These are phyloP conservation scores for Podospora pseudopauciseta DNA, from an alignment of 495 filamentous ascomycete species.

Conservation along the genomic window DNA sequence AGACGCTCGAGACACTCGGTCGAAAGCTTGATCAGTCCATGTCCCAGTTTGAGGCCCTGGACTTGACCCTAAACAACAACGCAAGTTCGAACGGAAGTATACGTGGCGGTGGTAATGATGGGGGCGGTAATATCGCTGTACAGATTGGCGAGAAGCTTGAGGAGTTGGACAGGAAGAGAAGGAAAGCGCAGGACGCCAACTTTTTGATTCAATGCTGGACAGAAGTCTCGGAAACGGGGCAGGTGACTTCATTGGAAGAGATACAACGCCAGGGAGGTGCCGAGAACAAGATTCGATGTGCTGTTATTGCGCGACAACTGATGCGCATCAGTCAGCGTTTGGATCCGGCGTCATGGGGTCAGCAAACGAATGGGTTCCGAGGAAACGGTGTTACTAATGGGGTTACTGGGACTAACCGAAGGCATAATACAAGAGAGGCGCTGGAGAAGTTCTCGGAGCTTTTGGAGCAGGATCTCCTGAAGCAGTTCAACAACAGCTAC, in stretches of 20 bases:
- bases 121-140: constrained; percentile 80
- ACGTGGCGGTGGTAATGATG: constrained; percentile 57
- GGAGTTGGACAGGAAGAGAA: constrained; percentile 86
- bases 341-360: constrained; percentile 68
- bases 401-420: constrained; percentile 37
- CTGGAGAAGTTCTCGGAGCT: constrained; percentile 97
- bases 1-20: constrained; percentile 79
- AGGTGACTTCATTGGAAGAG: constrained; percentile 75
- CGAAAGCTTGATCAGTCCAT: constrained; percentile 87
- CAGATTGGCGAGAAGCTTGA: constrained; percentile 91
- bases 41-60: constrained; percentile 82
- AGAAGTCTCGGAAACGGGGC: constrained; percentile 81
- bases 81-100: constrained; percentile 41
- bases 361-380: constrained; percentile 51
- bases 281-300: constrained; percentile 84
- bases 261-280: constrained; percentile 71
- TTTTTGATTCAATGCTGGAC: constrained; percentile 96
- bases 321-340: constrained; percentile 82
- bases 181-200: constrained; percentile 85
- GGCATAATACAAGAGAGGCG: constrained; percentile 74
- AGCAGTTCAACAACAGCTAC: constrained; percentile 96
- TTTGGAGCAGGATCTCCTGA: constrained; percentile 89
- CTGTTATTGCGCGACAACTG: constrained; percentile 83
- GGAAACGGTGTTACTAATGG: constrained; percentile 55
- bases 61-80: constrained; percentile 65